Conservation (phyloP, 176 grass and related monocot genomes). For the Triticum urartu region DNA sequence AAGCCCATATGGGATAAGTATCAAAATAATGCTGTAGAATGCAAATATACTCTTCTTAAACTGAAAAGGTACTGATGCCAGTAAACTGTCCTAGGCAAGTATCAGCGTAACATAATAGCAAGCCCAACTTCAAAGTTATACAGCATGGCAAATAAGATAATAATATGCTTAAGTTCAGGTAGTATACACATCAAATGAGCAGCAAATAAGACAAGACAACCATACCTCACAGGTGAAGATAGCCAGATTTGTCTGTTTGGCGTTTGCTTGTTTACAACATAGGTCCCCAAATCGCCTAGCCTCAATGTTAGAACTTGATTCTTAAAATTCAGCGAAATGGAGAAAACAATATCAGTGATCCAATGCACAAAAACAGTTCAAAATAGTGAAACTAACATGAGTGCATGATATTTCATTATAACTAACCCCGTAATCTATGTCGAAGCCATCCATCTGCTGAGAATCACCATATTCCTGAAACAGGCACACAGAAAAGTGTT, state of each 20-base stretch:
- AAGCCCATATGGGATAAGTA: neutral
- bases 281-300: constrained; percentile 68
- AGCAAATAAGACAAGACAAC: neutral
- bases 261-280: constrained; percentile 95
- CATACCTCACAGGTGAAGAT: constrained; percentile 91
- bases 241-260: constrained; percentile 94
- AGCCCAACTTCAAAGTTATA: neutral
- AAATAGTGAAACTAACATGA: neutral
- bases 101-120: neutral
- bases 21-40: neutral
- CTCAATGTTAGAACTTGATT: constrained; percentile 91
- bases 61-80: neutral
- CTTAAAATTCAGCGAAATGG: constrained; percentile 42
- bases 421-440: constrained; percentile 89
- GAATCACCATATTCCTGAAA: constrained; percentile 85
- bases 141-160: neutral
- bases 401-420: neutral
- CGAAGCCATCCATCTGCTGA: constrained; percentile 74
- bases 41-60: neutral
- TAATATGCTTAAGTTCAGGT: neutral
- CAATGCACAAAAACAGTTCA: constrained; percentile 8
- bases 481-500: neutral
- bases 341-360: neutral
- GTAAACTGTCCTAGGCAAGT: neutral
- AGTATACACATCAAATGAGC: neutral